phyloP scores from a whole-genome alignment of 768 basidiomycete species.

The Hypholoma fasciculare region DNA sequence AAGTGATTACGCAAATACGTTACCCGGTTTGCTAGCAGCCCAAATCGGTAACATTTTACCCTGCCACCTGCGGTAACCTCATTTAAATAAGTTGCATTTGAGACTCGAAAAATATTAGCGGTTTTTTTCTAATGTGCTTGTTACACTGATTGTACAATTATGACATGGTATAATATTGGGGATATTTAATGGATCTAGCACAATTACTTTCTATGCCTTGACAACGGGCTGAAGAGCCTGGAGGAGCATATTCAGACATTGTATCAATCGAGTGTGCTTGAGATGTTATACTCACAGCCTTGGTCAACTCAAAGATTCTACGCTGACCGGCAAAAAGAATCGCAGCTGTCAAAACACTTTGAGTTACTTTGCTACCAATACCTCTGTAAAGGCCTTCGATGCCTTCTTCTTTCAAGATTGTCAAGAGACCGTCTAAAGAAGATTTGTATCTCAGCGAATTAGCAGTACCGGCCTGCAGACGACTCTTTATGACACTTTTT shows the following conservation, averaged over 20 bases:
- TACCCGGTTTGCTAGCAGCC: not conserved
- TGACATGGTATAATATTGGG: not conserved
- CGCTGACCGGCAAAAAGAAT: constrained; percentile 91
- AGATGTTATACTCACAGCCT: constrained; percentile 33
- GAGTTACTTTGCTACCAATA: constrained; percentile 82
- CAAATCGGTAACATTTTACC: not conserved
- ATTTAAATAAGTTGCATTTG: too few relatives aligned
- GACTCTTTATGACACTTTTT: constrained; percentile 69
- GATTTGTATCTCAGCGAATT: constrained; percentile 73
- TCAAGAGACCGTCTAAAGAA: constrained; percentile 71
- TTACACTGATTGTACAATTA: constrained; percentile 4
- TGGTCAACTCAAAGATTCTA: constrained; percentile 75
- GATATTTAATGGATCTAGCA: not conserved
- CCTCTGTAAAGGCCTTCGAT: constrained; percentile 86
- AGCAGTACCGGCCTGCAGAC: constrained; percentile 75
- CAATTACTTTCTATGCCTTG: not conserved
- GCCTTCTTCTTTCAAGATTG: constrained; percentile 79
- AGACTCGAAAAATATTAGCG: too few relatives aligned
- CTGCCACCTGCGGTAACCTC: too few relatives aligned
- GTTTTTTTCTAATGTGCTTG: not conserved
- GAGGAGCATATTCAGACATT: not conserved
- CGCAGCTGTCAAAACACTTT: constrained; percentile 91
- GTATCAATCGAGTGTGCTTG: not conserved
- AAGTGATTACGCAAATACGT: constrained; percentile 3
- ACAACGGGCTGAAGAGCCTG: constrained; percentile 3